These are phyloP conservation scores for Candida palmyrensis DNA, from an alignment of 805 yeast genomes.

Conservation along the genomic window DNA sequence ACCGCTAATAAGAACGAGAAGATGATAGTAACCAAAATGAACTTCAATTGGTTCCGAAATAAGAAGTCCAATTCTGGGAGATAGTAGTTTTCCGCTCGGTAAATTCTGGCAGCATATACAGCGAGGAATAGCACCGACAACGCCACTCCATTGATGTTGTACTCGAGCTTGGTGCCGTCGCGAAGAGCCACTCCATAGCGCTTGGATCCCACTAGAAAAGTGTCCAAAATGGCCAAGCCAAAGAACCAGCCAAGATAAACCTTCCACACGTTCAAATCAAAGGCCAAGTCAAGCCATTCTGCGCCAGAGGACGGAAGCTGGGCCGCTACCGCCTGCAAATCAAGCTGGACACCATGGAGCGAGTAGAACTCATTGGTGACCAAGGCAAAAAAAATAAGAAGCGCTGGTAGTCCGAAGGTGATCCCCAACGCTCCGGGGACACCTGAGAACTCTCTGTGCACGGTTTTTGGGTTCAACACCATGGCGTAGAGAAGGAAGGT, in stretches of 20 bases:
- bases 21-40: slow-evolving; percentile 57
- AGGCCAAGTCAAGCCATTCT: slow-evolving; percentile 23
- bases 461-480: slow-evolving; percentile 65
- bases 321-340: slow-evolving; percentile 29
- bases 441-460: slow-evolving; percentile 74
- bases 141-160: slow-evolving; percentile 77
- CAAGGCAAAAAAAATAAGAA: slow-evolving; percentile 56
- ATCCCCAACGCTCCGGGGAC: slow-evolving; percentile 65
- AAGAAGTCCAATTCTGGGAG: slow-evolving; percentile 80
- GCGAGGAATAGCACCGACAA: slow-evolving; percentile 33
- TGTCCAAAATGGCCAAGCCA: slow-evolving; percentile 57
- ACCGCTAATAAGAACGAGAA: slow-evolving; percentile 61
- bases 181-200: slow-evolving; percentile 66
- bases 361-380: slow-evolving; percentile 57
- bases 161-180: slow-evolving; percentile 66
- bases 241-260: slow-evolving; percentile 73
- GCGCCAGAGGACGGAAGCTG: slow-evolving; percentile 27
- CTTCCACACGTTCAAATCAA: slow-evolving; percentile 49
- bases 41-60: slow-evolving; percentile 60
- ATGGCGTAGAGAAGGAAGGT: no score
- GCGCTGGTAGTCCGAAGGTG: slow-evolving; percentile 60
- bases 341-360: slow-evolving; percentile 43
- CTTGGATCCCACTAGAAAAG: slow-evolving; percentile 51
- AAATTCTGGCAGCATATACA: slow-evolving; percentile 48
- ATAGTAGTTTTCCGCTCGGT: slow-evolving; percentile 39